These are phyloP conservation scores for Isabelozyma pseudorhagii DNA, from an alignment of 805 yeast species.

Conservation along the genomic window DNA sequence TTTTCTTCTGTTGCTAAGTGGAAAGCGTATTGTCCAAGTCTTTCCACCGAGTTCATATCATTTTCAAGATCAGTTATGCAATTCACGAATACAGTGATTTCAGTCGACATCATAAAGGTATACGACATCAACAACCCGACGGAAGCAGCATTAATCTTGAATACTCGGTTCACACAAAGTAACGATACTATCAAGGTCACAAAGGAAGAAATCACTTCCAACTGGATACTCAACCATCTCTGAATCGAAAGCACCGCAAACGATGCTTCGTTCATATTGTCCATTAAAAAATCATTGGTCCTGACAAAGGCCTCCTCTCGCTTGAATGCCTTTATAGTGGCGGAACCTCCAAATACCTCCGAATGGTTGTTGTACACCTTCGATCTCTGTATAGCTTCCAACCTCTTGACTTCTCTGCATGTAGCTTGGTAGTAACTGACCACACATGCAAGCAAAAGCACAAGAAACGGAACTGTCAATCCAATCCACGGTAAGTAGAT, in stretches of 20 bases:
- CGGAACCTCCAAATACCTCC: conserved; percentile 65
- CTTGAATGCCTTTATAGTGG: conserved; percentile 60
- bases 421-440: conserved; percentile 65
- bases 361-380: conserved; percentile 68
- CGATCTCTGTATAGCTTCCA: conserved; percentile 71
- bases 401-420: conserved; percentile 70
- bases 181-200: conserved; percentile 12
- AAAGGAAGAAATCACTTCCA: conserved; percentile 13
- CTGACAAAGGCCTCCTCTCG: conserved; percentile 43
- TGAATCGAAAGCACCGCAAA: conserved; percentile 16
- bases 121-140: conserved; percentile 19
- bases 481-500: conserved; percentile 77
- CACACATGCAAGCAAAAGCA: conserved; percentile 38
- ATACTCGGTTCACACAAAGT: conserved; percentile 17
- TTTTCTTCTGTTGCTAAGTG: conserved; percentile 58
- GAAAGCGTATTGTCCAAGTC: conserved; percentile 41
- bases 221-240: conserved; percentile 16
- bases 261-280: conserved; percentile 43
- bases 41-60: conserved; percentile 51
- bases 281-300: conserved; percentile 44
- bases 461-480: conserved; percentile 56
- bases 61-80: conserved; percentile 47
- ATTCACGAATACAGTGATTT: conserved; percentile 42
- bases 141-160: conserved; percentile 16
- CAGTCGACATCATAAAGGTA: conserved; percentile 41